Conservation (phyloP, 495 filamentous ascomycete species). For the Aspergillus sclerotiicarbonarius region DNA sequence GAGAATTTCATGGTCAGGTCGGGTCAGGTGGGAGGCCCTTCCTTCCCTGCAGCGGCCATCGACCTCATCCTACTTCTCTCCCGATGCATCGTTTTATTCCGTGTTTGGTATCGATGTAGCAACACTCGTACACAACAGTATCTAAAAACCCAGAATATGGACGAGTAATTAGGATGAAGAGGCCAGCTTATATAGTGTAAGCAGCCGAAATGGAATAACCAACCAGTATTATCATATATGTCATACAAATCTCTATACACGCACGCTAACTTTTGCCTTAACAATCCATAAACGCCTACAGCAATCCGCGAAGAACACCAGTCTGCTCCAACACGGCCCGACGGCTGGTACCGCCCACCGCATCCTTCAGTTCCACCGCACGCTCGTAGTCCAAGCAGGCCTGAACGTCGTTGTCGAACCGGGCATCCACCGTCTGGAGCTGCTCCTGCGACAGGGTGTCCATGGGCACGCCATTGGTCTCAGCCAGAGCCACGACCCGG, state of each 20-base stretch:
- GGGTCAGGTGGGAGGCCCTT: too few relatives aligned
- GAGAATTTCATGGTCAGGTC: too few relatives aligned
- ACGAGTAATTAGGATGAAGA: too few relatives aligned
- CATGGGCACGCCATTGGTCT: conserved; percentile 70
- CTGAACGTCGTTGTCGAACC: conserved; percentile 74
- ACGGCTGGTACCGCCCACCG: conserved; percentile 79
- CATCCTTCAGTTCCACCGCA: conserved; percentile 79
- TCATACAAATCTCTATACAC: background rate
- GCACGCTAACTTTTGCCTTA: conserved; percentile 5
- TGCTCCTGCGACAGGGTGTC: conserved; percentile 69
- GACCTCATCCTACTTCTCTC: background rate
- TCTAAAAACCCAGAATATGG: too few relatives aligned
- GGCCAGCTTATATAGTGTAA: too few relatives aligned
- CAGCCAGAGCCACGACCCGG: conserved; percentile 69
- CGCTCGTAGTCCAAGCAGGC: conserved; percentile 80
- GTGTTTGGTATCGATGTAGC: too few relatives aligned
- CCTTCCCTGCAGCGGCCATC: too few relatives aligned
- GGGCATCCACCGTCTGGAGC: conserved; percentile 67
- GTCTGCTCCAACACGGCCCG: conserved; percentile 77
- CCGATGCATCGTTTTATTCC: too few relatives aligned
- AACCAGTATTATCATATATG: background rate
- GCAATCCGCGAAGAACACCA: conserved; percentile 57
- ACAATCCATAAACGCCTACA: conserved; percentile 24
- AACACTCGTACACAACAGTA: too few relatives aligned
- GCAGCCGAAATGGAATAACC: background rate